Evolutionary conservation across 139 green algal genomes (phyloP).

Genomic region (Volvox africanus): DNA sequence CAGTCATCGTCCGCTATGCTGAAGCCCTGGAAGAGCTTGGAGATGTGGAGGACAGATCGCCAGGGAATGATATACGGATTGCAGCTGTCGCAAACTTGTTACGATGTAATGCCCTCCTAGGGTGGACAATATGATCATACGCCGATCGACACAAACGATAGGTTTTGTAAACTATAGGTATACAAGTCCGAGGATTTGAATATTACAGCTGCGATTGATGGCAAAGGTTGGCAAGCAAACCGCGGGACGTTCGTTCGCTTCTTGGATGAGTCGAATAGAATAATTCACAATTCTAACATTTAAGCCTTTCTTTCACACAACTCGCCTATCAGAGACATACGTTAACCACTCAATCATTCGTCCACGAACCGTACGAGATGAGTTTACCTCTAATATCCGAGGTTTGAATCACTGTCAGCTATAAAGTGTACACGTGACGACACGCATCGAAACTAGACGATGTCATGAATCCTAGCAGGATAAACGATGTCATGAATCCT

Average conservation of each 20-base stretch:
- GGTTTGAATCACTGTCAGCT: too few species aligned
- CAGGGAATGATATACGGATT: background rate
- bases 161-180: background rate
- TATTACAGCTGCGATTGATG: background rate
- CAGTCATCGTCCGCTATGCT: background rate
- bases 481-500: too few species aligned
- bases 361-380: too few species aligned
- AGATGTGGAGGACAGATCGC: background rate
- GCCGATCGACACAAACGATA: background rate
- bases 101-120: background rate
- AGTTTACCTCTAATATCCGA: too few species aligned
- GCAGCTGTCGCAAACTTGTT: background rate
- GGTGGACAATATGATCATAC: too few species aligned
- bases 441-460: too few species aligned
- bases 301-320: too few species aligned
- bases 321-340: too few species aligned
- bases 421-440: too few species aligned
- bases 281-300: too few species aligned
- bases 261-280: constrained; percentile 8
- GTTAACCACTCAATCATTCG: too few species aligned
- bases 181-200: background rate
- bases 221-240: background rate
- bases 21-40: background rate
- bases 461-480: too few species aligned
- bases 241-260: constrained; percentile 3